Conservation (phyloP, 1,284 basidiomycete species). For the Ustilago curta region DNA sequence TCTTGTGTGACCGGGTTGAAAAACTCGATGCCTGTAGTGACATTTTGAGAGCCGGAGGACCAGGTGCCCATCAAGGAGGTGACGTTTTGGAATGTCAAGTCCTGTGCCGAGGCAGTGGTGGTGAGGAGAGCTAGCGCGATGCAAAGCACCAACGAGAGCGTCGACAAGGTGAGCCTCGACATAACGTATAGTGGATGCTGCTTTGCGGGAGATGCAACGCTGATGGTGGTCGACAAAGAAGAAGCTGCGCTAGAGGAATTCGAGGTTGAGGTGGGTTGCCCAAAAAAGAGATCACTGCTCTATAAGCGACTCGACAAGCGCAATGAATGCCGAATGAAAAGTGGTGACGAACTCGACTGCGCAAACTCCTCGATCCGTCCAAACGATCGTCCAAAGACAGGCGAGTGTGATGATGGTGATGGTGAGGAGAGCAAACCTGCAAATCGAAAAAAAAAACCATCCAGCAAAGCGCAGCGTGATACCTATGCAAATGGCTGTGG, state of each 20-base stretch:
- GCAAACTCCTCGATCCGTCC: not conserved
- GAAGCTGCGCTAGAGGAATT: not conserved
- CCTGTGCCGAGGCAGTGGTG: conserved; percentile 14
- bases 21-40: conserved; percentile 63
- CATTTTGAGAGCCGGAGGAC: conserved; percentile 61
- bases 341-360: not conserved
- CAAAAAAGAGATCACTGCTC: not conserved
- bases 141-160: conserved; percentile 16
- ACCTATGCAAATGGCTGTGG: not conserved
- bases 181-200: not conserved
- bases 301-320: conserved; percentile 1
- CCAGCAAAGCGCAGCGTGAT: no score
- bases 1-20: conserved; percentile 65
- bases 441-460: not conserved
- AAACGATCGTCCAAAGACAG: no score
- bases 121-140: conserved; percentile 8
- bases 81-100: conserved; percentile 35
- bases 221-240: not conserved
- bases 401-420: conserved; percentile 12
- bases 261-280: not conserved
- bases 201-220: not conserved
- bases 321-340: not conserved
- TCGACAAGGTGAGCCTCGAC: conserved; percentile 9
- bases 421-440: not conserved
- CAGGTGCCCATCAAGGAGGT: conserved; percentile 60